Evolutionary conservation across 139 green algal species (phyloP), one percentile per base, ranked within the genome.

Genomic region (Spirogloea muscicola): DNA sequence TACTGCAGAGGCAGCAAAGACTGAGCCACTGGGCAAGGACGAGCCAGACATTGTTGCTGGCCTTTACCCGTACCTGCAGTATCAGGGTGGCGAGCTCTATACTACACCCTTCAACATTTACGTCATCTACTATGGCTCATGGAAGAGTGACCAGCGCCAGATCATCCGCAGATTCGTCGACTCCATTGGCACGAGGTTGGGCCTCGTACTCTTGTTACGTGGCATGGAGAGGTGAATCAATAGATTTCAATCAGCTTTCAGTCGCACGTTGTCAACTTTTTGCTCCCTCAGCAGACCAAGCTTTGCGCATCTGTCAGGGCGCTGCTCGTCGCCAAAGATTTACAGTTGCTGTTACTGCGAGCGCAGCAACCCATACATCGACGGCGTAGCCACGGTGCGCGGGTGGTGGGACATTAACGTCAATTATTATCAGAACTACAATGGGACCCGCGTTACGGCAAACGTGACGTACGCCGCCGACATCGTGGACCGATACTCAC

Each of bases 11-110:
- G n/a, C n/a, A n/a, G n/a, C n/a, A n/a, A n/a, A n/a, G n/a, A n/a
- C n/a, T n/a, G n/a, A n/a, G n/a, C n/a, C n/a, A n/a, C n/a, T n/a
- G n/a, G n/a, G n/a, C n/a, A n/a, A n/a, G n/a, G n/a, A n/a, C n/a
- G n/a, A n/a, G n/a, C n/a, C n/a, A n/a, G n/a, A n/a, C n/a, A n/a
- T n/a, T n/a, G n/a, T n/a, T n/a, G n/a, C n/a, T n/a, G n/a, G n/a
- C n/a, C n/a, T n/a, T n/a, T n/a, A n/a, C n/a, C n/a, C n/a, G n/a
- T 68, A 68, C 21, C 59, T 68, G 10, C 36, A 68, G 59, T 68
- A 68, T 3, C 27, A 31, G 10, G 34, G 59, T 27, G 59, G 59
- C 3, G 37, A 48, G 33, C 34, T 68, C 2, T 42, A 51, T 27
- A 49, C 36, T 5, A 39, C 31, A 21, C 59, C 59, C 2, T 31